A percentile compares a stretch with the other conserved stretches of the same genome.
Evolutionary conservation across 1,284 basidiomycete genomes (phyloP).

Genomic region (Pascua guehoae): DNA sequence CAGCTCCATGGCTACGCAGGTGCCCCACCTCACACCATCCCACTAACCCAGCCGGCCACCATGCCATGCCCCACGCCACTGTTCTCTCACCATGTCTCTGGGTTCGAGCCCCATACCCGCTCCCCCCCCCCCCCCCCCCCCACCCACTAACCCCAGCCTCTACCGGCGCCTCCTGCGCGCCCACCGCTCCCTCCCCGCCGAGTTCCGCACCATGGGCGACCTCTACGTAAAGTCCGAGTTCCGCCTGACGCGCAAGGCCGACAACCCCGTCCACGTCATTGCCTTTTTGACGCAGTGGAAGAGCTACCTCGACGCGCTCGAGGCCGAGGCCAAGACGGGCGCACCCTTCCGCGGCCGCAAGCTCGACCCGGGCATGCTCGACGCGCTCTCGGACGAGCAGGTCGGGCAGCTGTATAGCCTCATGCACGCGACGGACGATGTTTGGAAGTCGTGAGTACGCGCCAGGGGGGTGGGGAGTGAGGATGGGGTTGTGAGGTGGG

Average conservation of each 20-base stretch:
- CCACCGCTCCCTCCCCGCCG: constrained; percentile 67
- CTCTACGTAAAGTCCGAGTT: constrained; percentile 88
- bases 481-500: background rate
- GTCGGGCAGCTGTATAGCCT: constrained; percentile 86
- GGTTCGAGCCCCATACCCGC: background rate
- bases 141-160: constrained; percentile 54
- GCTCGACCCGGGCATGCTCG: constrained; percentile 69
- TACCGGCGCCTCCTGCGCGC: constrained; percentile 75
- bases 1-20: too few species aligned
- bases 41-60: too few species aligned
- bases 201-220: constrained; percentile 84
- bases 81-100: background rate
- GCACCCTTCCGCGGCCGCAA: constrained; percentile 61
- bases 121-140: background rate
- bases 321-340: constrained; percentile 15
- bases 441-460: constrained; percentile 63
- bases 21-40: too few species aligned
- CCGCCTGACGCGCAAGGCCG: constrained; percentile 68
- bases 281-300: constrained; percentile 94
- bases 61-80: too few species aligned
- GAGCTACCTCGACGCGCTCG: constrained; percentile 71
- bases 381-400: constrained; percentile 85
- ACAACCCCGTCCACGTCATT: constrained; percentile 83
- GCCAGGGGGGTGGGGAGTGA: background rate
- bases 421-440: constrained; percentile 79